These are phyloP conservation scores for Acacia concinna DNA, from an alignment of 331 rosid genomes.

Conservation along the genomic window DNA sequence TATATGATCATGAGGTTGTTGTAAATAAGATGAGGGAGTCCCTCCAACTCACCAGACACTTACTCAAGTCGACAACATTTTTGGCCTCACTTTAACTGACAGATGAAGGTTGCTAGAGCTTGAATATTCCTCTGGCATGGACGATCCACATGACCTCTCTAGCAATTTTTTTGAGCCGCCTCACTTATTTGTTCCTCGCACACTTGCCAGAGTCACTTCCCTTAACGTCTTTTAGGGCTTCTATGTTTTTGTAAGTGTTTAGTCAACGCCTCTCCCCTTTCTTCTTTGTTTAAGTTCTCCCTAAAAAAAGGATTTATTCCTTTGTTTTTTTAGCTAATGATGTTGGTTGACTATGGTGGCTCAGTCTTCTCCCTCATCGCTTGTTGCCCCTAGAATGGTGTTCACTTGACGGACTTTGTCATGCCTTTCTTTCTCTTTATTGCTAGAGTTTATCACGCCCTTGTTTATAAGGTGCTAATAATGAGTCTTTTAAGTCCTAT, in stretches of 20 bases:
- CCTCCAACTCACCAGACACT: too few species aligned
- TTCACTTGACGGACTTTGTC: conserved; percentile 81
- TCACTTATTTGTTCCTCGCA: neutral
- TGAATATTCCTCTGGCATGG: conserved; percentile 18
- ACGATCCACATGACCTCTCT: conserved; percentile 40
- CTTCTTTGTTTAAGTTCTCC: too few species aligned
- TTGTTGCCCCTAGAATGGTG: conserved; percentile 81
- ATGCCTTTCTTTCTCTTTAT: conserved; percentile 87
- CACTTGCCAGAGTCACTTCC: conserved; percentile 63
- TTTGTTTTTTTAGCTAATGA: conserved; percentile 63
- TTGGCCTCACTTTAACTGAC: neutral
- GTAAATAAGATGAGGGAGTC: too few species aligned
- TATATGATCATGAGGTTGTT: too few species aligned
- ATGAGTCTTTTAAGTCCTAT: neutral
- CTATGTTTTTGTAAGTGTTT: conserved; percentile 67
- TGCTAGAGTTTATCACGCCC: conserved; percentile 75
- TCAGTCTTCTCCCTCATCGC: conserved; percentile 62
- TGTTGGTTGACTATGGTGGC: conserved; percentile 77
- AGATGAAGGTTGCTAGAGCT: neutral
- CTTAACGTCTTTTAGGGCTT: conserved; percentile 93
- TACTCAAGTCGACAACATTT: neutral
- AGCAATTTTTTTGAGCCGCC: conserved; percentile 28
- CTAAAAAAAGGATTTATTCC: too few species aligned
- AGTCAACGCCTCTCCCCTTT: neutral
- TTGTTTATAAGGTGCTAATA: conserved; percentile 65